Evolutionary conservation across 2,329 filamentous ascomycete genomes (phyloP), one percentile per base, ranked within the genome.

Genomic region (Hypoxylon sp.): DNA sequence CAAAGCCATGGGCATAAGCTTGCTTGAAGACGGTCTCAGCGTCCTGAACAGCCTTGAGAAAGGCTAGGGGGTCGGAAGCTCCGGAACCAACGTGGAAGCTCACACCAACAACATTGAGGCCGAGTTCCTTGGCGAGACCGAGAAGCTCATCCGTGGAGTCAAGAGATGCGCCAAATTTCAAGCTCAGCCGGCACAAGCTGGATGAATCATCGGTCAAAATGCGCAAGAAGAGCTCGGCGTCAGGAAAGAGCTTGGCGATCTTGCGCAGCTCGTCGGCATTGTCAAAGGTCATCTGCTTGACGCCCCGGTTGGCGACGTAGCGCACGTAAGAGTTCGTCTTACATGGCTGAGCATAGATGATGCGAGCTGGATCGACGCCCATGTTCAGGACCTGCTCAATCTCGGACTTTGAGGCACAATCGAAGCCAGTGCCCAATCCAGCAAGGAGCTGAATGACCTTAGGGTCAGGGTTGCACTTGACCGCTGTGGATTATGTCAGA

Each of bases 241-340:
- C 89, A 2, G 96, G 95, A 78, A 88, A 98, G 75, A 96, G 88
- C 81, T 93, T 92, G 82, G 97, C 96, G 81, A 97, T 95, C 88
- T 99, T 99, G 88, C 95, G 93, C 57, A 99, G 88, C 86, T 99
- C 96, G 80, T 99, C 96, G 79, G 92, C 89, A 76, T 99, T 99
- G 87, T 99, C 96, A 79, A 99, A 98, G 2, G 96, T 99, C 95
- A 99, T 98, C 86, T 97, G 93, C 84, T 92, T 95, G 79, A 99
- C 96, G 74, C 92, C 92, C 73, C 91, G 86, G 78, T 89, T 88
- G 77, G 92, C 90, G 72, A 97, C 96, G 78, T 94, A 97, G 78
- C 94, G 93, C 70, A 99, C 87, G 81, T 98, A 98, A 52, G 95
- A 98, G 84, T 96, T 97, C 77, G 96, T 99, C 90, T 99, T 99